Conservation (phyloP, 2,329 filamentous ascomycete genomes). For the Aspergillus arachidicola region DNA sequence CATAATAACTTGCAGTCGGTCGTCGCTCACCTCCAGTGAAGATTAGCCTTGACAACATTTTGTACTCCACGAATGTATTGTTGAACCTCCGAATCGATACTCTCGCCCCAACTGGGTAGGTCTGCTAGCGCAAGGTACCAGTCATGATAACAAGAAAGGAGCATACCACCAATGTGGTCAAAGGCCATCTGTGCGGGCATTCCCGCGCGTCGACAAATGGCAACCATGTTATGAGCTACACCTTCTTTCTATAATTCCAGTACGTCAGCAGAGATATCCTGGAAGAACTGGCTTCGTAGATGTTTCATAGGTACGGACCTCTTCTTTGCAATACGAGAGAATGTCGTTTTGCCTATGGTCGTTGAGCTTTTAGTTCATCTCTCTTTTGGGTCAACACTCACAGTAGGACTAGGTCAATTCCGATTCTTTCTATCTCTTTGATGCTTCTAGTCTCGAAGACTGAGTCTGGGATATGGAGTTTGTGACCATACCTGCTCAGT, state of each 20-base stretch:
- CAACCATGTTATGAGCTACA: conserved; percentile 25
- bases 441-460: conserved; percentile 23
- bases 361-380: background rate
- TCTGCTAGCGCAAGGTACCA: conserved; percentile 28
- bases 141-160: conserved; percentile 23
- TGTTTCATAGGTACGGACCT: conserved; percentile 13
- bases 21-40: conserved; percentile 27
- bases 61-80: conserved; percentile 25
- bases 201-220: conserved; percentile 19
- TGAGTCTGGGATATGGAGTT: conserved; percentile 19
- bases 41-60: conserved; percentile 26
- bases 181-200: conserved; percentile 27
- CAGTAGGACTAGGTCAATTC: conserved; percentile 23
- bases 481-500: conserved; percentile 19
- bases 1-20: background rate
- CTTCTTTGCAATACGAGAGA: conserved; percentile 31
- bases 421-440: conserved; percentile 22
- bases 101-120: conserved; percentile 27
- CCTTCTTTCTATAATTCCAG: conserved; percentile 19
- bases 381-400: conserved; percentile 6
- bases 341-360: conserved; percentile 26
- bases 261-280: background rate
- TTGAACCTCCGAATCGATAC: conserved; percentile 26
- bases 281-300: too few relatives aligned
- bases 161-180: conserved; percentile 22